Evolutionary conservation across 2,329 filamentous ascomycete genomes (phyloP).

Genomic region (Passalora sequoiae): DNA sequence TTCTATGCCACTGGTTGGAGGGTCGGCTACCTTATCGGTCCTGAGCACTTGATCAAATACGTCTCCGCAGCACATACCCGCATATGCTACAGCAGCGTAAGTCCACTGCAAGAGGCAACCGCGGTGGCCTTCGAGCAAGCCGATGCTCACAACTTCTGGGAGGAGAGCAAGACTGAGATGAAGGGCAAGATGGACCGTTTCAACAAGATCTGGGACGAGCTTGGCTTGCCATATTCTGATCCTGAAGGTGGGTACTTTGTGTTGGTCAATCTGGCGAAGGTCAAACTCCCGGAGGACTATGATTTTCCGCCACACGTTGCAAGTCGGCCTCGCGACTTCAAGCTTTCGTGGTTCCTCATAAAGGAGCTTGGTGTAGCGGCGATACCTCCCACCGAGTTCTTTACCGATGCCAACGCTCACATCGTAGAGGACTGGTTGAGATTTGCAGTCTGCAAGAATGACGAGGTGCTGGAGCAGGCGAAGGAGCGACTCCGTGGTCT

Average conservation of each 20-base stretch:
- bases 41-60: conserved; percentile 80
- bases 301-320: conserved; percentile 86
- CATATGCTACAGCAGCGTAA: conserved; percentile 93
- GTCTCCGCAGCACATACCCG: conserved; percentile 89
- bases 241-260: conserved; percentile 98
- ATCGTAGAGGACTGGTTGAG: conserved; percentile 89
- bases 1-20: conserved; percentile 98
- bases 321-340: conserved; percentile 82
- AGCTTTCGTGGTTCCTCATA: conserved; percentile 93
- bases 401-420: conserved; percentile 75
- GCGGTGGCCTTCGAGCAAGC: conserved; percentile 93
- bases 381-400: conserved; percentile 96
- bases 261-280: conserved; percentile 84
- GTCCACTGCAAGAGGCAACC: conserved; percentile 87
- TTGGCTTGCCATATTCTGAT: conserved; percentile 64
- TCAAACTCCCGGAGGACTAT: conserved; percentile 77
- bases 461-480: conserved; percentile 60
- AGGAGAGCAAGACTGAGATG: conserved; percentile 77
- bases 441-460: conserved; percentile 94
- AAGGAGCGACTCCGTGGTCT: conserved; percentile 47
- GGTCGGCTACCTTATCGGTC: conserved; percentile 90
- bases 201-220: conserved; percentile 58
- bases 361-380: conserved; percentile 93
- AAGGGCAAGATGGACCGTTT: conserved; percentile 81
- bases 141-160: conserved; percentile 81